These are phyloP conservation scores for Diaporthe helianthi DNA, from an alignment of 2,329 filamentous ascomycete species.

Conservation along the genomic window DNA sequence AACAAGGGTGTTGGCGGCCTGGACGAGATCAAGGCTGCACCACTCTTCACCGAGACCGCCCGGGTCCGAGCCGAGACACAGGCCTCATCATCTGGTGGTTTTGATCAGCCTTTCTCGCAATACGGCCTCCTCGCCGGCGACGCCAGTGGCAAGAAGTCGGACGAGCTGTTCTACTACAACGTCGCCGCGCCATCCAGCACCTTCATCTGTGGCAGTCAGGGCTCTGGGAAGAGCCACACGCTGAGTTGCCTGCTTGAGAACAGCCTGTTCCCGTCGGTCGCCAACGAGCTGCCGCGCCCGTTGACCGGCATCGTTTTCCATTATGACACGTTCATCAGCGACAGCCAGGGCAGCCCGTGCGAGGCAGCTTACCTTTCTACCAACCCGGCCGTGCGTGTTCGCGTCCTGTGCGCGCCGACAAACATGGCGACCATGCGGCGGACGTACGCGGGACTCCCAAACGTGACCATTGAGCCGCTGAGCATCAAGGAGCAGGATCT, in stretches of 20 bases:
- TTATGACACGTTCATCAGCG: slow-evolving; percentile 63
- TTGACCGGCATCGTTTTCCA: slow-evolving; percentile 70
- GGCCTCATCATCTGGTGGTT: not conserved
- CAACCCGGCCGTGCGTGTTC: slow-evolving; percentile 51
- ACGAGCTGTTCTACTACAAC: slow-evolving; percentile 53
- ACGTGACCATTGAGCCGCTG: slow-evolving; percentile 57
- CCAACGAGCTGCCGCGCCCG: slow-evolving; percentile 56
- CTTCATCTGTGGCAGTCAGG: slow-evolving; percentile 71
- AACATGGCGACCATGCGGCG: slow-evolving; percentile 52
- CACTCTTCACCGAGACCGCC: slow-evolving; percentile 43
- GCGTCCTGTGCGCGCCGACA: slow-evolving; percentile 62
- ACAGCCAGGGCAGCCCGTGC: slow-evolving; percentile 57
- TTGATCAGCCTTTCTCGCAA: slow-evolving; percentile 39
- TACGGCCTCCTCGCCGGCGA: slow-evolving; percentile 43
- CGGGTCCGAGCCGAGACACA: slow-evolving; percentile 34
- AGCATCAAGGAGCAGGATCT: slow-evolving; percentile 46
- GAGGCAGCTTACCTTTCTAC: slow-evolving; percentile 66
- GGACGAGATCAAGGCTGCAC: slow-evolving; percentile 41
- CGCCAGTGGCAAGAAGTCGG: slow-evolving; percentile 30
- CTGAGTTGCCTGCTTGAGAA: slow-evolving; percentile 64
- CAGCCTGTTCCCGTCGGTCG: slow-evolving; percentile 55
- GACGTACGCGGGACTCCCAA: slow-evolving; percentile 50
- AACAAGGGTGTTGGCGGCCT: slow-evolving; percentile 38
- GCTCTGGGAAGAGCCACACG: slow-evolving; percentile 69
- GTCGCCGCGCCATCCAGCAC: slow-evolving; percentile 60